Evolutionary conservation across 257 asterid genomes (phyloP).

Genomic region (Solanum gandarillasii): DNA sequence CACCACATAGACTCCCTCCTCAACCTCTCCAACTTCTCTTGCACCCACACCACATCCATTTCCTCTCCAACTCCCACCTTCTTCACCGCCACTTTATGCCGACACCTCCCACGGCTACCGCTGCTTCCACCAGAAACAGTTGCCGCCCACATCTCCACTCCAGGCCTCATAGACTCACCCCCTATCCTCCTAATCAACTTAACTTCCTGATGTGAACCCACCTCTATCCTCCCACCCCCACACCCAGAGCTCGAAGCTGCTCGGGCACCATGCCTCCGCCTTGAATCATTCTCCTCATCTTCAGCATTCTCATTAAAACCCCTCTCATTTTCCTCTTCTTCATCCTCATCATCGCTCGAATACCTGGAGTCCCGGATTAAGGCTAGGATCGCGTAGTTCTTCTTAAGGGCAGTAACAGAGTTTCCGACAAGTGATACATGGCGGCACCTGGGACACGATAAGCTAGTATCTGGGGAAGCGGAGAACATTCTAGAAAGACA

Average conservation of each 20-base stretch:
- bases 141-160: constrained; percentile 73
- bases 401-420: constrained; percentile 73
- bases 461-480: constrained; percentile 55
- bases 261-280: constrained; percentile 10
- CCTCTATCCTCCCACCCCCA: constrained; percentile 48
- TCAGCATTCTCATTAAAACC: constrained; percentile 9
- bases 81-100: constrained; percentile 79
- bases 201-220: constrained; percentile 59
- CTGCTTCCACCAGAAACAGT: constrained; percentile 19
- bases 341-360: constrained; percentile 54
- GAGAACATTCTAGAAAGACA: constrained; percentile 83
- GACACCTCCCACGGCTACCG: constrained; percentile 30
- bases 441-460: constrained; percentile 97
- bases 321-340: constrained; percentile 34
- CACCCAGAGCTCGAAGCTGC: constrained; percentile 14
- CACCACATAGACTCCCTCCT: constrained; percentile 93
- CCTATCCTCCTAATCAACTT: constrained; percentile 65
- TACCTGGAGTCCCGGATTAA: constrained; percentile 36
- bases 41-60: constrained; percentile 78
- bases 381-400: constrained; percentile 74
- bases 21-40: constrained; percentile 75
- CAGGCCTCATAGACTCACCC: constrained; percentile 30
- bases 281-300: constrained; percentile 2
- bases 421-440: constrained; percentile 82
- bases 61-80: constrained; percentile 58